Evolutionary conservation across 2,329 filamentous ascomycete species (phyloP), one percentile per base, ranked within the genome.

Genomic region (Venturia oleaginea): DNA sequence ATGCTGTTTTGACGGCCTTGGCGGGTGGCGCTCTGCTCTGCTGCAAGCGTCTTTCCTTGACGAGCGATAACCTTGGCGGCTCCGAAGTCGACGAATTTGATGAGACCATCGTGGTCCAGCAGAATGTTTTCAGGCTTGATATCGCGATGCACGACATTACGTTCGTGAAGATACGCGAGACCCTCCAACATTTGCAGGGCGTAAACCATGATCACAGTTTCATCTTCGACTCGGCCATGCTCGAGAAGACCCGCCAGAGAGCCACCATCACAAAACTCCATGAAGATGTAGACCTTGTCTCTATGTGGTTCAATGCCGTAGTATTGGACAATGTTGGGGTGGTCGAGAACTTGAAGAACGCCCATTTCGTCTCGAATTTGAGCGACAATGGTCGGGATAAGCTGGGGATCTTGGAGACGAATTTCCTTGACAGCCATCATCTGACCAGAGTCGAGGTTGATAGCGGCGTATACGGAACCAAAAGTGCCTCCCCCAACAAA

Each of bases 211-310:
- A 96, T 93, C 67, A 97, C 92, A 64, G 92, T 94, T 75, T 99
- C 94, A 72, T 97, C 95, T 78, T 97, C 94, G 68, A 99, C 97
- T 48, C 94, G 89, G 15, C 94, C 94, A 72, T 99, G 93, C 75
- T 99, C 94, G 51, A 99, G 81, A 62, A 99, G 79, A 61, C 85
- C 89, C 51, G 94, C 92, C 60, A 99, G 81, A 19, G 93, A 97
- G 24, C 94, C 94, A 62, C 94, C 93, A 4, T 92, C 95, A 76
- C 94, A 99, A 76, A 96, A 97, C 76, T 99, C 94, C 94, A 99
- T 99, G 75, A 99, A 99, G 69, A 99, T 97, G 76, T 97, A 99
- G n/a, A 99, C 94, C 73, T 96, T 94, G 80, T 99, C 94, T 67
- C 94, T 86, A 76, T 99, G 94, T 2, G 97, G 94, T 76, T 99